Conservation (phyloP, 1,139 yeast genomes). For the Suhomyces bribrorum region DNA sequence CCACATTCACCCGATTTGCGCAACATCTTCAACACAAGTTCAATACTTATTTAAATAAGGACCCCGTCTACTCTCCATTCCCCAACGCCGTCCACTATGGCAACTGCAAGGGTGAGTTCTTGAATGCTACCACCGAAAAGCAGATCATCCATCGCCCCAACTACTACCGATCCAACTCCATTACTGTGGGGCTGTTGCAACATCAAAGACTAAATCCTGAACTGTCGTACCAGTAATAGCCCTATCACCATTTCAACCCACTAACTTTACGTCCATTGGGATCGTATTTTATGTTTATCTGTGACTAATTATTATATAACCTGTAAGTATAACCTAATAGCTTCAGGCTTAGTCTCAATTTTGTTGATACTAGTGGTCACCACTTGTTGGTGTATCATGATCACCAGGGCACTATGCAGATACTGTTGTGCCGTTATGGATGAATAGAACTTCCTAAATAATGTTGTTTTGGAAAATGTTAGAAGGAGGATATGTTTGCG, state of each 20-base stretch:
- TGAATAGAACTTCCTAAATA: too few relatives aligned
- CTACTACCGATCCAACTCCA: constrained; percentile 42
- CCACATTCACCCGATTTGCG: background rate
- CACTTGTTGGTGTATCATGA: too few relatives aligned
- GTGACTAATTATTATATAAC: background rate
- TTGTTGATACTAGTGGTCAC: too few relatives aligned
- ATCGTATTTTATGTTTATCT: background rate
- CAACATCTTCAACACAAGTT: constrained; percentile 21
- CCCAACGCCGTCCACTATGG: constrained; percentile 46
- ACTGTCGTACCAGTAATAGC: too few relatives aligned
- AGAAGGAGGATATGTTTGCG: too few relatives aligned
- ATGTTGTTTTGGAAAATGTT: too few relatives aligned
- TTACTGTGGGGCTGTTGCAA: constrained; percentile 45
- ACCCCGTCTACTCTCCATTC: constrained; percentile 39
- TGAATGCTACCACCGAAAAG: constrained; percentile 23
- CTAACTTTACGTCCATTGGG: too few relatives aligned
- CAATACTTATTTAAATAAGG: constrained; percentile 51
- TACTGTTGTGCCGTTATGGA: too few relatives aligned
- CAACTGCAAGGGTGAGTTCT: constrained; percentile 31
- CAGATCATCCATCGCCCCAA: constrained; percentile 28
- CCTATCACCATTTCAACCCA: too few relatives aligned
- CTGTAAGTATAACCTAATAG: background rate
- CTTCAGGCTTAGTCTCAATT: too few relatives aligned
- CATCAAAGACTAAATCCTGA: constrained; percentile 16
- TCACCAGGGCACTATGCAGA: too few relatives aligned